These are phyloP conservation scores for Arxiozyma slooffiae DNA, from an alignment of 1,139 yeast genomes.

Conservation along the genomic window DNA sequence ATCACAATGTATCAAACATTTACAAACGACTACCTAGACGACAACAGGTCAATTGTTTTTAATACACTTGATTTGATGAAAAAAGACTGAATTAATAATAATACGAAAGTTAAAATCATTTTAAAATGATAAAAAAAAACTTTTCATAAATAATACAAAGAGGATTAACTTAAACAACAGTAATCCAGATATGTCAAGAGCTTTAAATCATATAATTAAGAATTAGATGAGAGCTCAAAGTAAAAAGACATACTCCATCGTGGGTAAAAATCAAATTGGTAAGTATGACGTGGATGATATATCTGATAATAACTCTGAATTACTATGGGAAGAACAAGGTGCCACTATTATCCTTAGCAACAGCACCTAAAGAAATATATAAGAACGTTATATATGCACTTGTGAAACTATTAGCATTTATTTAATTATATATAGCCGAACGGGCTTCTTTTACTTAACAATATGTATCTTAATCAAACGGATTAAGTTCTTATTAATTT, in stretches of 20 bases:
- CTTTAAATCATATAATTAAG: slow-evolving; percentile 26
- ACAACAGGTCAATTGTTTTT: slow-evolving; percentile 62
- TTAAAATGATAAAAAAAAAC: slow-evolving; percentile 37
- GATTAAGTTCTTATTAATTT: too few species aligned
- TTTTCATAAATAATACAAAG: slow-evolving; percentile 26
- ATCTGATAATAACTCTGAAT: slow-evolving; percentile 88
- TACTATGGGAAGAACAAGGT: slow-evolving; percentile 86
- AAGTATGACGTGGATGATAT: slow-evolving; percentile 92
- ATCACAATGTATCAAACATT: slow-evolving; percentile 42
- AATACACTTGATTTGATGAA: slow-evolving; percentile 74
- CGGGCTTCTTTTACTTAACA: too few species aligned
- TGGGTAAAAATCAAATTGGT: slow-evolving; percentile 65
- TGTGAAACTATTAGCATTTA: too few species aligned
- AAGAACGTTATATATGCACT: too few species aligned
- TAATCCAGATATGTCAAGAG: slow-evolving; percentile 25
- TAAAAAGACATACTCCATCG: slow-evolving; percentile 32
- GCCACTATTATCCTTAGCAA: slow-evolving; percentile 85
- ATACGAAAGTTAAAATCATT: slow-evolving; percentile 46
- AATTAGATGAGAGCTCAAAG: slow-evolving; percentile 25
- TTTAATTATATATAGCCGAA: too few species aligned
- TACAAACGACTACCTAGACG: slow-evolving; percentile 42
- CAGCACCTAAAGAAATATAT: too few species aligned
- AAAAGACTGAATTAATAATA: slow-evolving; percentile 41
- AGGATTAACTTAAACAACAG: slow-evolving; percentile 15
- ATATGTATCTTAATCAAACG: too few species aligned